Evolutionary conservation across 768 basidiomycete genomes (phyloP), one percentile per base, ranked within the genome.

Genomic region (Amylocystis lapponica): DNA sequence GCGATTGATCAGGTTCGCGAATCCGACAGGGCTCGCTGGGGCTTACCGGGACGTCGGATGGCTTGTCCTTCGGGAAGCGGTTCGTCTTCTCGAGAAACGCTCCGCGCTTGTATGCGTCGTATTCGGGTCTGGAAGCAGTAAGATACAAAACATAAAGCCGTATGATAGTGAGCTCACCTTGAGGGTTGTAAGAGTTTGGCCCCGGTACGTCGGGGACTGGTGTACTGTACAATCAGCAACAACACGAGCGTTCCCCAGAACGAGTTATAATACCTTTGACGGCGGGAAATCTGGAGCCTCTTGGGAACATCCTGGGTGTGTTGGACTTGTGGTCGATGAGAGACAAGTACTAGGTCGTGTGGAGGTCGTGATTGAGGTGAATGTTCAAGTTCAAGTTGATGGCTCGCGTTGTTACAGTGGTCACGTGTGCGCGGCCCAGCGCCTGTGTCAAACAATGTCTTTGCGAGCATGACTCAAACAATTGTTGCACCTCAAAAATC

Each of bases 61-160:
- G 50, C 45, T 68, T 72, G 14, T 78, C 69, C 45, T 71, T 67
- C 12, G 52, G 44, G 55, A 79, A 80, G 2, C 78, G 65, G 30
- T 74, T 71, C 2, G 74, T 58, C 50, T 76, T 80, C 57, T 81
- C 78, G 3, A 79, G 63, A 45, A 78, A 76, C 13, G 75, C 77
- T 2, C 78, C 76, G 17, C 71, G 70, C 55, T 81, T 81, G 55
- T 80, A 74, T 13, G 66, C 57, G 22, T 79, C 76, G 19, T 67
- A 62, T 17, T 66, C 65, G 74, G 68, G 11, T 73, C 73, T 72
- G 20, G 10, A 21, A 26, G 20, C 11, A 19, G 11, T 13, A 5
- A 31, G 14, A 32, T 26, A 9, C 14, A 12, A 29, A 13, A 8
- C 3, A 46, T 40, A 31, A 38, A 38, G 21, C 5, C 11, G 29